Base-by-base conservation (phyloP, 73 alveolate genomes). In the Effrenium voratum region DNA sequence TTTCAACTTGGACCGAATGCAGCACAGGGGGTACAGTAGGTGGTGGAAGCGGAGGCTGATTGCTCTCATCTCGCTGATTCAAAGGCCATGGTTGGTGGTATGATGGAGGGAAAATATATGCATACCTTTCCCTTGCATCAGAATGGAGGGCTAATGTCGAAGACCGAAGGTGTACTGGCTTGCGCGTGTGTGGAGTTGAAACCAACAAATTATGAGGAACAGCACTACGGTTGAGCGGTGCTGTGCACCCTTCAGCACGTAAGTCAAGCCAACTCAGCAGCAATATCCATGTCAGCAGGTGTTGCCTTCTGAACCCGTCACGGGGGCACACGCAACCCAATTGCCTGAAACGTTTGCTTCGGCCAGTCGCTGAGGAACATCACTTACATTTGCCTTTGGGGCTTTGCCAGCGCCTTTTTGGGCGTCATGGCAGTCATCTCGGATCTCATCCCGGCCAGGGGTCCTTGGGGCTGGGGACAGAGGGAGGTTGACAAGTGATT, bases 401-500 rank as follows among this genome's bases (percentile, higher is more conserved):
- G 97, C 66, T 34, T 50, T 3, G 87, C 76, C 57, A 60, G 86
- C 8, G 43, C 46, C 3, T 79, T 77, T 44, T 46, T 66, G 45
- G 97, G 97, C 26, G 57, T 90, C 75, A 90, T 90, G 97, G 83
- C 97, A 73, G 45, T 75, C 57, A 90, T 90, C 97, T 66, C 97
- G 0, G 83, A 76, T 19, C 34, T 90, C 59, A 75, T 90, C 49
- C 97, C 97, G 13, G 97, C 83, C n/a, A 28, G 49, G 19, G 13
- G 36, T 44, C 82, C 26, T 59, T 28, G 30, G 73, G 5, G 28
- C 66, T 52, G 4, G 28, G 19, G 26, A 52, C 63, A 12, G 63
- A 19, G 26, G 63, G 63, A 52, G 19, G 63, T 12, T 52, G 63
- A 52, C 63, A 52, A 52, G 63, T 12, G 26, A 12, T 52, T 8